Percentiles rank a stretch among this genome's conserved stretches.
These are phyloP conservation scores for Colletotrichum sojae DNA, from an alignment of 2,329 filamentous ascomycete genomes.

Conservation along the genomic window DNA sequence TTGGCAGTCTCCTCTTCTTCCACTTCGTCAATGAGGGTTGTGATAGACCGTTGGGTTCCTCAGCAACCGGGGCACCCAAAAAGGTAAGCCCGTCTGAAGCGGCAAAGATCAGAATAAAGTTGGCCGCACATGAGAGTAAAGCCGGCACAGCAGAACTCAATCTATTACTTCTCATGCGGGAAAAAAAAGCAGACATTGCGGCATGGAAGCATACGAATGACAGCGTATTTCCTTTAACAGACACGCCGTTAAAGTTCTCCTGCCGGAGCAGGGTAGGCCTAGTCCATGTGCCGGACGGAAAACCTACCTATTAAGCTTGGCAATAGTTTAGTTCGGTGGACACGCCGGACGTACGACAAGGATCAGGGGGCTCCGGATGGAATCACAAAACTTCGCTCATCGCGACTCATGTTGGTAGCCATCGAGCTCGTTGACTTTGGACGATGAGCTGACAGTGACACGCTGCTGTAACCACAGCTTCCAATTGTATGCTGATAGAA, in stretches of 20 bases:
- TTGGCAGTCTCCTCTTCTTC: too few relatives aligned
- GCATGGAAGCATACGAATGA: too few relatives aligned
- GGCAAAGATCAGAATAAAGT: too few relatives aligned
- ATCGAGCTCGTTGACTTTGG: not conserved
- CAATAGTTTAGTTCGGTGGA: not conserved
- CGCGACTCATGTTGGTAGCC: slow-evolving; percentile 5
- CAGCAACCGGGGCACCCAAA: slow-evolving; percentile 15
- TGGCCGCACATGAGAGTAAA: too few relatives aligned
- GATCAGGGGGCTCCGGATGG: not conserved
- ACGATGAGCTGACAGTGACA: slow-evolving; percentile 17
- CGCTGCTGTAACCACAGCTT: slow-evolving; percentile 13
- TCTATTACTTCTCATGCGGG: too few relatives aligned
- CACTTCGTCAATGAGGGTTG: too few relatives aligned
- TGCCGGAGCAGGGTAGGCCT: too few relatives aligned
- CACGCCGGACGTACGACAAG: too few relatives aligned
- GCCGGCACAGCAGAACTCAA: too few relatives aligned
- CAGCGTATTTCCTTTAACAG: too few relatives aligned
- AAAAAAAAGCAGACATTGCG: too few relatives aligned
- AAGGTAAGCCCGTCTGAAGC: not conserved
- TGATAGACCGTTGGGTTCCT: not conserved
- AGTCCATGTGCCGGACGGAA: not conserved
- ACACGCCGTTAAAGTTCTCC: too few relatives aligned
- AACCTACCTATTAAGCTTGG: not conserved
- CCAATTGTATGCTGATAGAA: not conserved
- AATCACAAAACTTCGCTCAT: not conserved